Evolutionary conservation across 1,139 yeast species (phyloP).

Genomic region (Protomyces inouyei): DNA sequence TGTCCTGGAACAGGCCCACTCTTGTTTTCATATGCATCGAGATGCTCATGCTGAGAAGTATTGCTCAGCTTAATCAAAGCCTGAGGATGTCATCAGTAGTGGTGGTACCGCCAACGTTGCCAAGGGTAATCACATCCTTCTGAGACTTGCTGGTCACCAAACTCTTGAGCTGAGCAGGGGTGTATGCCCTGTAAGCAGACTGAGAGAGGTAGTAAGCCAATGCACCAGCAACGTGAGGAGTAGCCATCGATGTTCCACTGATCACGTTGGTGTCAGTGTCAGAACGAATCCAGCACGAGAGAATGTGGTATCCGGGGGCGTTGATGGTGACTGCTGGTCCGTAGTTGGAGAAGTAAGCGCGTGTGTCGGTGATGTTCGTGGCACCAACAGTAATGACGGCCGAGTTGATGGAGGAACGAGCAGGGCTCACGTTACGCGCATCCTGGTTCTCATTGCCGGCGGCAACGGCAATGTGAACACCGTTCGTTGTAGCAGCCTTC

Average conservation of each 20-base stretch:
- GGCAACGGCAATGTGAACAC: constrained; percentile 79
- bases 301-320: constrained; percentile 77
- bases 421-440: constrained; percentile 61
- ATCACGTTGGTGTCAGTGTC: constrained; percentile 65
- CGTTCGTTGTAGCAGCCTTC: constrained; percentile 72
- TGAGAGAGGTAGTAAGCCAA: not conserved
- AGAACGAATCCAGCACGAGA: constrained; percentile 74
- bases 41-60: not conserved
- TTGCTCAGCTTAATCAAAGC: not conserved
- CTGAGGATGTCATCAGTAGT: not conserved
- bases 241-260: constrained; percentile 91
- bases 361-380: constrained; percentile 63
- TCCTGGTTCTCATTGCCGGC: constrained; percentile 75
- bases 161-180: not conserved
- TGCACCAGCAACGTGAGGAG: constrained; percentile 80
- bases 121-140: not conserved
- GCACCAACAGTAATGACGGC: constrained; percentile 80
- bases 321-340: constrained; percentile 82
- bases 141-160: not conserved
- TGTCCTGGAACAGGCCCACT: too few species aligned
- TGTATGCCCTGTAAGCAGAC: constrained; percentile 49
- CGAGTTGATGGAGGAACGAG: constrained; percentile 41
- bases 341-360: constrained; percentile 76
- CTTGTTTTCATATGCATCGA: not conserved
- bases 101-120: not conserved